Evolutionary conservation across 331 rosid species (phyloP), one percentile per base, ranked within the genome.

Genomic region (Malus hybrid): DNA sequence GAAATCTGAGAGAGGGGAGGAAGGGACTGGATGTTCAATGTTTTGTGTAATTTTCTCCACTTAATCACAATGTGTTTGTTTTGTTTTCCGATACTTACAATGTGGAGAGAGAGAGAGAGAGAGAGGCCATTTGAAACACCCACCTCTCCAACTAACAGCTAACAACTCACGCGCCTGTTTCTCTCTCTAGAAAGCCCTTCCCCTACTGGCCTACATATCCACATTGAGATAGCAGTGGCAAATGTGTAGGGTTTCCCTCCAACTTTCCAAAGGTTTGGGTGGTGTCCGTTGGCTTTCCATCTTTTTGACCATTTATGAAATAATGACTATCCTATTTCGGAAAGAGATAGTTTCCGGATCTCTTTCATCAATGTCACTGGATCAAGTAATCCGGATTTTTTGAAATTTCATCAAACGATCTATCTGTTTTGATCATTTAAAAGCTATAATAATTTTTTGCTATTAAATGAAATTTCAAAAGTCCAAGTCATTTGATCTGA

Each of bases 71-170:
- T 4, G 44, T 20, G 31, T 4, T 39, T 42, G 56, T 11, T 68
- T 24, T 3, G 29, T 36, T 10, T 52, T 18, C 5, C 39, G 65
- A 32, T 66, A 81, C 83, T 91, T 78, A 70, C 93, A 54, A 88
- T 85, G 93, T 54, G 67, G 14, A 6, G 8, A 16, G 31, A 24
- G n/a, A 19, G 62, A 70, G 31, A 39, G 54, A 54, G 28, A 8
- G 44, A 8, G 12, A 36, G 4, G 13, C 44, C 8, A 42, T 16
- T 15, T 66, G 20, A 44, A 83, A 74, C 70, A 69, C 70, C 87
- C 69, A 73, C 73, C 33, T 84, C 75, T 73, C 2, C 55, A 77
- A 78, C 88, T 62, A 83, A 84, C 85, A 61, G 61, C 79, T 10
- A 44, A 65, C 85, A 34, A 82, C 84, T 24, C 70, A 44, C 54